Percentiles rank a stretch among this genome's conserved stretches.
These are phyloP conservation scores for Metschnikowia colocasiae DNA, from an alignment of 805 yeast genomes.

Conservation along the genomic window DNA sequence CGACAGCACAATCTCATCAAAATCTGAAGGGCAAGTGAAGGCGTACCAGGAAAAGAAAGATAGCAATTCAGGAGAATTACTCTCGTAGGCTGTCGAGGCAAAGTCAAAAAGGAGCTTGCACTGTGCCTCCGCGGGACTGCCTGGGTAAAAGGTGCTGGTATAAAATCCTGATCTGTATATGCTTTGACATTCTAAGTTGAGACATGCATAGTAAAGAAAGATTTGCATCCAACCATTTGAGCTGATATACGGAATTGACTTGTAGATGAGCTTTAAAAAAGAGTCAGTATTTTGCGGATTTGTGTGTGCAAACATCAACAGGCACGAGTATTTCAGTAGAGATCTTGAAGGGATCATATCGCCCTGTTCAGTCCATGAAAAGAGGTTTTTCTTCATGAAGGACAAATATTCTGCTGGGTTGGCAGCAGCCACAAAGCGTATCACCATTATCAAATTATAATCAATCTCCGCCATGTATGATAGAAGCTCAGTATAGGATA, in stretches of 20 bases:
- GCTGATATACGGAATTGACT: constrained; percentile 26
- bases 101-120: constrained; percentile 33
- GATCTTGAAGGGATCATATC: constrained; percentile 27
- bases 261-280: constrained; percentile 22
- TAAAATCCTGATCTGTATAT: constrained; percentile 38
- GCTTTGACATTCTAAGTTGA: constrained; percentile 33
- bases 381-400: constrained; percentile 25
- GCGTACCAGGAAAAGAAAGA: constrained; percentile 32
- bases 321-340: constrained; percentile 32
- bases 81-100: constrained; percentile 30
- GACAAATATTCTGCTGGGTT: constrained; percentile 32
- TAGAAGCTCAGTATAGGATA: constrained; percentile 9
- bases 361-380: constrained; percentile 22
- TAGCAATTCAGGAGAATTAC: constrained; percentile 19
- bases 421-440: constrained; percentile 35
- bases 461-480: constrained; percentile 30
- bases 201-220: constrained; percentile 29
- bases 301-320: constrained; percentile 32
- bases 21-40: constrained; percentile 33
- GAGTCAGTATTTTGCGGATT: constrained; percentile 22
- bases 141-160: constrained; percentile 20
- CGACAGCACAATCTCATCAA: constrained; percentile 26
- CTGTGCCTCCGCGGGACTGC: constrained; percentile 21
- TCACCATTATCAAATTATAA: constrained; percentile 26
- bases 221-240: constrained; percentile 37